A percentile compares a stretch with the other conserved stretches of the same genome.
Evolutionary conservation across 1,284 basidiomycete species (phyloP).

Genomic region (Sanghuangporus baumii): DNA sequence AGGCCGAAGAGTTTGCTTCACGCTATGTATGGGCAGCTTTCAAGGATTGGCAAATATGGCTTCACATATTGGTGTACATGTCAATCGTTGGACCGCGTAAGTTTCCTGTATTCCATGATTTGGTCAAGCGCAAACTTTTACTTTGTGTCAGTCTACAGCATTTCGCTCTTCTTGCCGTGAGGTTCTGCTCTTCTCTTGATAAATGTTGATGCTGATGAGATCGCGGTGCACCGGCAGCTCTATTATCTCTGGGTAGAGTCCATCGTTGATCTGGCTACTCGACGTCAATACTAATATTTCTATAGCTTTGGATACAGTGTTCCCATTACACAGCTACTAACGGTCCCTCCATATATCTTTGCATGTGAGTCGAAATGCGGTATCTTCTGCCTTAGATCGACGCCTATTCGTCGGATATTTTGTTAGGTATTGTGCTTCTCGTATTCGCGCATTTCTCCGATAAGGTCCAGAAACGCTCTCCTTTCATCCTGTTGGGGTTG

Average conservation of each 20-base stretch:
- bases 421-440: conserved; percentile 45
- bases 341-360: conserved; percentile 62
- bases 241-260: conserved; percentile 48
- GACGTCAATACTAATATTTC: background rate
- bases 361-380: conserved; percentile 41
- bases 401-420: background rate
- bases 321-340: conserved; percentile 58
- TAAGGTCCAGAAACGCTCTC: conserved; percentile 47
- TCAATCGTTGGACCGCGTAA: conserved; percentile 53
- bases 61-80: conserved; percentile 57
- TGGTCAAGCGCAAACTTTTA: too few relatives aligned
- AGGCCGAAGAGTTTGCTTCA: conserved; percentile 53
- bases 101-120: conserved; percentile 22
- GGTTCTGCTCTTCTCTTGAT: background rate
- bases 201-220: background rate
- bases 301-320: conserved; percentile 50
- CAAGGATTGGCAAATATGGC: conserved; percentile 61
- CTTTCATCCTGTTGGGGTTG: conserved; percentile 54
- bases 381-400: background rate
- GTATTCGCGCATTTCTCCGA: conserved; percentile 57
- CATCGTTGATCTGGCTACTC: background rate
- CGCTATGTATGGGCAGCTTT: conserved; percentile 51
- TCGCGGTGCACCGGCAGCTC: conserved; percentile 20
- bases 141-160: conserved; percentile 21
- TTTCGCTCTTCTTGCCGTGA: conserved; percentile 61